These are phyloP conservation scores for Metarhizium brunneum DNA, from an alignment of 2,329 filamentous ascomycete genomes.

Conservation along the genomic window DNA sequence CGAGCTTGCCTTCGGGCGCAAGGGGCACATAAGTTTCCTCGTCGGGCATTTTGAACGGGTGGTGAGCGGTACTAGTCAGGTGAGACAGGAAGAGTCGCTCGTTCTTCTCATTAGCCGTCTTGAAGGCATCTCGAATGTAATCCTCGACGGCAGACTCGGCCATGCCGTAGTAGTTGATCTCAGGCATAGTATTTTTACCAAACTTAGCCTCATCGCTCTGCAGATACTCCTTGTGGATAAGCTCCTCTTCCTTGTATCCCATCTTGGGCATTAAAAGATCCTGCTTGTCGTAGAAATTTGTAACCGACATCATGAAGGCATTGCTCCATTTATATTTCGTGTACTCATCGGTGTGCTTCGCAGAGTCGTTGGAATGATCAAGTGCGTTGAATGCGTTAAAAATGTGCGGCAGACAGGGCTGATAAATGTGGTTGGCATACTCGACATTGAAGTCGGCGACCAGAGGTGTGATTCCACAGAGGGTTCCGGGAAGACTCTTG, in stretches of 20 bases:
- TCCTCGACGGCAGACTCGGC: slow-evolving; percentile 21
- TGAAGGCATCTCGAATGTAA: slow-evolving; percentile 23
- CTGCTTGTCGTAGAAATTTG: slow-evolving; percentile 24
- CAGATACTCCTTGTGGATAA: slow-evolving; percentile 20
- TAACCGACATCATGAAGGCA: slow-evolving; percentile 23
- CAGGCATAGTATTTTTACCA: slow-evolving; percentile 17
- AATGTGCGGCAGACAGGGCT: slow-evolving; percentile 33
- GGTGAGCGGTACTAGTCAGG: slow-evolving; percentile 26
- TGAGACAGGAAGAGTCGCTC: slow-evolving; percentile 25
- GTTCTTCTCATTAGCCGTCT: slow-evolving; percentile 17
- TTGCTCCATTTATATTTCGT: slow-evolving; percentile 21
- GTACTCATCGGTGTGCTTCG: slow-evolving; percentile 11
- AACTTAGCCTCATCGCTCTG: slow-evolving; percentile 19
- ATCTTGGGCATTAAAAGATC: slow-evolving; percentile 19
- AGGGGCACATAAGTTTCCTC: slow-evolving; percentile 18
- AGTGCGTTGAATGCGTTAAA: slow-evolving; percentile 22
- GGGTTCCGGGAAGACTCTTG: slow-evolving; percentile 30
- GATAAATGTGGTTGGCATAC: slow-evolving; percentile 31
- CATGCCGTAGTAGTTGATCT: slow-evolving; percentile 27
- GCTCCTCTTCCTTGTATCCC: slow-evolving; percentile 18
- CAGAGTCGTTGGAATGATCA: slow-evolving; percentile 6
- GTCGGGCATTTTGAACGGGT: slow-evolving; percentile 22
- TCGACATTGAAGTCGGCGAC: slow-evolving; percentile 35
- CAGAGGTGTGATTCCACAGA: slow-evolving; percentile 32
- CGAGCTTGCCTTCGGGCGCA: slow-evolving; percentile 13